Base-by-base conservation (phyloP, 2,329 filamentous ascomycete genomes). In the Alternaria gansuensis region DNA sequence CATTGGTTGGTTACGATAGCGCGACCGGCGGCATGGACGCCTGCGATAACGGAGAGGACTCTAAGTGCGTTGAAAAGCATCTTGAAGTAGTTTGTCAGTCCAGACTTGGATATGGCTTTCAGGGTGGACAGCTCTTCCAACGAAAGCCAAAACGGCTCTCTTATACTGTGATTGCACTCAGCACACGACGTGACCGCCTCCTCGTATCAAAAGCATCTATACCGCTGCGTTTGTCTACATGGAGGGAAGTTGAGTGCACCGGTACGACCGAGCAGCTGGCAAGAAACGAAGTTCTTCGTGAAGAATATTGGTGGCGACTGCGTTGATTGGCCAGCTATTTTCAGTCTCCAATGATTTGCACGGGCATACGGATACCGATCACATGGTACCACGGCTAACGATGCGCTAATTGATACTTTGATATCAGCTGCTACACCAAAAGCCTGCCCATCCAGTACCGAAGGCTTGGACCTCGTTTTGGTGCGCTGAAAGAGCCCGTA, bases 1-100 rank as follows among this genome's bases (percentile, higher is more conserved):
- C 73, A 75, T 61, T 74, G 70, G 37, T 75, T 75, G 2, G 68
- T 72, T 17, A 75, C 65, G 43, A 73, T 75, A 2, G 71, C 73
- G 49, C 67, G 69, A 14, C 71, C 71, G n/a, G 67, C 26, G 5
- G 68, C 69, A n/a, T 64, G 56, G 1, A 62, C 64, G 6, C 55
- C 33, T 9, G 61, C 17, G 11, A 58, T 36, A 14, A 68, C 31
- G 8, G 46, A 39, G 17, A 66, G 44, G 14, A 66, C n/a, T 41
- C 57, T 37, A 54, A 68, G 31, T 28, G 65, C 50, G 29, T 49
- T 63, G 43, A 61, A 57, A 10, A 63, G 46, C 65, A 70, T 70
- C 11, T 31, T 54, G 29, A 55, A n/a, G 36, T 48, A 48, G 6
- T 5, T 21, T 28, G 33, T 13, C 14, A 17, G 23, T 14, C 23